Conservation (phyloP, 345 rosid species). For the Hibiscus tridactylites region DNA sequence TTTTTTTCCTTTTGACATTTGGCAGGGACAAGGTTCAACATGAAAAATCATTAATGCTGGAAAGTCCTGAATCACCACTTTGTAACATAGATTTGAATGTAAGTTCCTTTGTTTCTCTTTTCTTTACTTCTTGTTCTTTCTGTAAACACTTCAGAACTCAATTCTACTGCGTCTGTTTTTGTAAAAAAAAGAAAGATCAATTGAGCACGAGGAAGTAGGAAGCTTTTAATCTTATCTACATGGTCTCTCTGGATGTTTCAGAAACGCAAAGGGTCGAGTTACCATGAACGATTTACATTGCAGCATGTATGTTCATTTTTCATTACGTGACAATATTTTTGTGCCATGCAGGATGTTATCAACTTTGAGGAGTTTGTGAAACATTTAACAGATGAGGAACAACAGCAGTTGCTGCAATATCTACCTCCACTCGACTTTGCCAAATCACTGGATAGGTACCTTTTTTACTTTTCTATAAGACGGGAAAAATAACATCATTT, state of each 20-base stretch:
- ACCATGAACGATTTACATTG: neutral
- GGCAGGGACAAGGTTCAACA: slow-evolving; percentile 63
- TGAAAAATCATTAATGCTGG: slow-evolving; percentile 52
- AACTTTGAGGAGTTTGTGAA: slow-evolving; percentile 64
- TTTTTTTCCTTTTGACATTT: slow-evolving; percentile 16
- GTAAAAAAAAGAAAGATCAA: no score
- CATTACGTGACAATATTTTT: neutral
- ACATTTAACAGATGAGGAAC: slow-evolving; percentile 71
- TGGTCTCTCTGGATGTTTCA: no score
- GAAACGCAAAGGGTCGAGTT: no score
- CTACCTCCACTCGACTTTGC: slow-evolving; percentile 57
- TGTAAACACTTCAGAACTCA: no score
- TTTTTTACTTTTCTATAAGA: neutral
- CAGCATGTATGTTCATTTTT: neutral
- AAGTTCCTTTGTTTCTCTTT: slow-evolving; percentile 16
- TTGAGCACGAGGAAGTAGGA: no score
- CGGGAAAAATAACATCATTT: neutral
- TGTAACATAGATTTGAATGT: slow-evolving; percentile 71
- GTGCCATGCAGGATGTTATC: slow-evolving; percentile 55
- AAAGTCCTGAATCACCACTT: slow-evolving; percentile 54
- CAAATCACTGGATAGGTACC: slow-evolving; percentile 52
- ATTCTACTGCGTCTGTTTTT: no score
- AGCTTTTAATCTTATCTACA: no score
- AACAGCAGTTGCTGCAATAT: slow-evolving; percentile 60
- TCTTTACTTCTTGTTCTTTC: neutral